Conservation (phyloP, 176 grass and related monocot genomes). For the Oryza meridionalis region DNA sequence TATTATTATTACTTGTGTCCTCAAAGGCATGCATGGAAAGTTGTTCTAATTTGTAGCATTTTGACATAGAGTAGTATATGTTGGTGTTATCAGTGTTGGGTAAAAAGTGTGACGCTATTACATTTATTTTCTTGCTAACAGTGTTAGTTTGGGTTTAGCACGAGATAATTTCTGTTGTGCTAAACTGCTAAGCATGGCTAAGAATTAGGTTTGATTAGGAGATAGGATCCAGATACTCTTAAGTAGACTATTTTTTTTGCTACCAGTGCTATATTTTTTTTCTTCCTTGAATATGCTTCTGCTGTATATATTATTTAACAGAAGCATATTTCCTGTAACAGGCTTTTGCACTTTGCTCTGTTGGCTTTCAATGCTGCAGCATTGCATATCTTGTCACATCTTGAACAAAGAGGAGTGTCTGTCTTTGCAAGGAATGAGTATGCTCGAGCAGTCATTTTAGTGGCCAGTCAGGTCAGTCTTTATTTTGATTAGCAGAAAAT, state of each 20-base stretch:
- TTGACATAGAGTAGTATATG: background rate
- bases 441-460: conserved; percentile 76
- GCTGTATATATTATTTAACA: conserved; percentile 31
- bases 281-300: conserved; percentile 12
- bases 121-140: conserved; percentile 7
- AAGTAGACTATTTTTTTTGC: conserved; percentile 9
- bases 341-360: conserved; percentile 71
- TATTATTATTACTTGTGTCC: background rate
- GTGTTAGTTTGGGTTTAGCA: background rate
- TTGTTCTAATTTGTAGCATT: background rate
- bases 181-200: background rate
- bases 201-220: background rate
- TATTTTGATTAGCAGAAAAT: conserved; percentile 38
- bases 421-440: conserved; percentile 87
- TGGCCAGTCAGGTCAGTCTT: conserved; percentile 84
- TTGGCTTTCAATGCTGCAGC: conserved; percentile 59
- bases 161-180: background rate
- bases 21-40: background rate
- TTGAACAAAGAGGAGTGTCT: conserved; percentile 47
- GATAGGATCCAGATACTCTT: background rate
- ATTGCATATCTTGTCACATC: conserved; percentile 55
- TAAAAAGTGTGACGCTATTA: conserved; percentile 11
- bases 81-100: conserved; percentile 7
- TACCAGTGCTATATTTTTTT: background rate
- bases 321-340: conserved; percentile 51